A percentile compares a stretch with the other conserved stretches of the same genome.
Conservation (phyloP, 148 eudicot species). For the Drosera capensis region DNA sequence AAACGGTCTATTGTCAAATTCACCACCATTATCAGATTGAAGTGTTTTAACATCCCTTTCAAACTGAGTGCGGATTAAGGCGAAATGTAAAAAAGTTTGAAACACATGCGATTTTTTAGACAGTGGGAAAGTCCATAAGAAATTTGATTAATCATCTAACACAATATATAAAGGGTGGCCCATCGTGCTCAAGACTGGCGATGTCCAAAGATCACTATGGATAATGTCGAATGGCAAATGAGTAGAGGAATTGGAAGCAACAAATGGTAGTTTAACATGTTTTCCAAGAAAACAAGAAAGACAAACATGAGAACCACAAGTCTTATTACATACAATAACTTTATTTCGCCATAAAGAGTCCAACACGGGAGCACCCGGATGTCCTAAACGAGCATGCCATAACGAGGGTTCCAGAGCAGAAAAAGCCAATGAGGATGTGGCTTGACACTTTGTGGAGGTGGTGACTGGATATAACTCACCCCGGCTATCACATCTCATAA, state of each 20-base stretch:
- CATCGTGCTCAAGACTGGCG: neutral
- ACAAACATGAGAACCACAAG: neutral
- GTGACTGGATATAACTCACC: constrained; percentile 11
- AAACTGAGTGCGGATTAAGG: constrained; percentile 7
- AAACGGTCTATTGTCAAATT: neutral
- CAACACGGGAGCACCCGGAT: neutral
- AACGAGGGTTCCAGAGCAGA: neutral
- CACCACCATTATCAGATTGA: constrained; percentile 15
- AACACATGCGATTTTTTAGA: constrained; percentile 10
- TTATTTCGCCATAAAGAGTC: neutral
- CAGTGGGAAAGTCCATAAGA: constrained; percentile 9
- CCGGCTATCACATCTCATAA: neutral
- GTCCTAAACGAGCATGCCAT: neutral
- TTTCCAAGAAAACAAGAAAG: neutral
- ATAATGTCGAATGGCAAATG: neutral
- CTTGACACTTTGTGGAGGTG: neutral
- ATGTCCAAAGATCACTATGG: neutral
- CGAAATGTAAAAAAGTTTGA: neutral
- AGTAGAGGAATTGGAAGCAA: neutral
- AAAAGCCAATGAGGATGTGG: neutral
- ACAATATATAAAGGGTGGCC: neutral
- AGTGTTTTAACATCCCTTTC: constrained; percentile 2
- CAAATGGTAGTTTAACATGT: neutral
- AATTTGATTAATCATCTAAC: constrained; percentile 9
- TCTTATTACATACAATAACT: neutral